Evolutionary conservation across 768 basidiomycete species (phyloP).

Genomic region (Phaeotremella fagi): DNA sequence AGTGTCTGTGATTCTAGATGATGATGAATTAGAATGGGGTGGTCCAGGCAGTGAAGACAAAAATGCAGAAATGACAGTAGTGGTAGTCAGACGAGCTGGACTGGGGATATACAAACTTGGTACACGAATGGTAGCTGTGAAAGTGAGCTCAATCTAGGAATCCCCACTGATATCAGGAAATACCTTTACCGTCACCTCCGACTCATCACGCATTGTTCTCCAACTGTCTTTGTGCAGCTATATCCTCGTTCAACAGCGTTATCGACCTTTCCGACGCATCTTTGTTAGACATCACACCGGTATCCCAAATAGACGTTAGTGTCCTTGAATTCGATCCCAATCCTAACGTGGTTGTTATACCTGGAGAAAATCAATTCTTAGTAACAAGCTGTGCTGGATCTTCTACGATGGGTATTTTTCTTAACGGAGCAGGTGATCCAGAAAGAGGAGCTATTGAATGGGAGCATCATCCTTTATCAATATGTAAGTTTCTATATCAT

Average conservation of each 20-base stretch:
- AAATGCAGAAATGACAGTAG: slow-evolving; percentile 41
- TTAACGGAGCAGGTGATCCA: slow-evolving; percentile 78
- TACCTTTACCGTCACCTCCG: slow-evolving; percentile 44
- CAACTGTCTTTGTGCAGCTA: slow-evolving; percentile 39
- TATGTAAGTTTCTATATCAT: slow-evolving; percentile 58
- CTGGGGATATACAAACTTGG: slow-evolving; percentile 49
- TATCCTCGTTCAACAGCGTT: slow-evolving; percentile 59
- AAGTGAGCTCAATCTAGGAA: slow-evolving; percentile 16
- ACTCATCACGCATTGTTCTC: slow-evolving; percentile 31
- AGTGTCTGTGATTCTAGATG: slow-evolving; percentile 74
- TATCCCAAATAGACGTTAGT: slow-evolving; percentile 61
- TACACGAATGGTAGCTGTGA: slow-evolving; percentile 26
- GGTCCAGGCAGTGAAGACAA: slow-evolving; percentile 28
- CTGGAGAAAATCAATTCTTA: slow-evolving; percentile 70
- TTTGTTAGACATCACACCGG: slow-evolving; percentile 67
- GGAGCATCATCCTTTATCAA: slow-evolving; percentile 67
- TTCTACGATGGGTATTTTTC: slow-evolving; percentile 77
- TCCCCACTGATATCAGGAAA: slow-evolving; percentile 34
- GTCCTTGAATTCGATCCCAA: slow-evolving; percentile 31
- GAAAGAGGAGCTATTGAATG: slow-evolving; percentile 84
- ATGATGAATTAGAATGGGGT: slow-evolving; percentile 53
- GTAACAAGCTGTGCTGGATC: slow-evolving; percentile 78
- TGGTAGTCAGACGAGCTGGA: slow-evolving; percentile 44
- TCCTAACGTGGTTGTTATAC: slow-evolving; percentile 64
- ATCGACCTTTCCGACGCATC: slow-evolving; percentile 71